Base-by-base conservation (phyloP, 2,329 filamentous ascomycete genomes). In the Fusarium armeniacum region DNA sequence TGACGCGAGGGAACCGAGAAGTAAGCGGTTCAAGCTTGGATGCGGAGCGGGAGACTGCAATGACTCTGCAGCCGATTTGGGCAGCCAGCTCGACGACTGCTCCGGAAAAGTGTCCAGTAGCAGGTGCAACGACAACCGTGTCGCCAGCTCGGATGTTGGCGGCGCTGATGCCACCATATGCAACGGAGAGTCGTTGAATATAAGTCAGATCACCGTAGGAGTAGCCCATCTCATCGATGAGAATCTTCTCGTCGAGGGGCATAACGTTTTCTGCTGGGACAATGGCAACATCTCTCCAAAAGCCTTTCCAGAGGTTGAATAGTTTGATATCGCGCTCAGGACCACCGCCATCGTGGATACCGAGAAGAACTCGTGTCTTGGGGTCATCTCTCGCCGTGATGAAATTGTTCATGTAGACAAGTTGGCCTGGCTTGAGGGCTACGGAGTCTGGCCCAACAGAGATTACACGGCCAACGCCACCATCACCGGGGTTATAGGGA, bases 51-150 rank as follows among this genome's bases (percentile, higher is more conserved):
- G 68, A 67, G 20, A 72, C 49, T 1, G 71, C 71, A 28, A 73
- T 70, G 0, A 73, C 71, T 5, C 46, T 50, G 5, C 65, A 71
- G 3, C 70, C 71, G 4, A 73, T 61, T 16, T 71, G 68, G 2
- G 63, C 68, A 3, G 60, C 68, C 1, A 70, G 0, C 12, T 73
- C 70, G 2, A 59, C 62, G 0, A 70, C 62, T 0, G 68, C 65
- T 0, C 71, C 69, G 0, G 70, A 73, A 16, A 68, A 73, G 9
- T 73, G 65, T 0, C 71, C 70, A 1, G 69, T 72, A 0, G 69
- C 69, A 2, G 69, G 65, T 0, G 68, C 69, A 1, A 59, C 65
- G 18, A 71, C 62, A 3, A 71, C 55, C 1, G 69, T 70, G 1
- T 71, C 61, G 1, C 69, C 69, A 1, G 50, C 30, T 8, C 22